Evolutionary conservation across 805 yeast species (phyloP), one percentile per base, ranked within the genome.

Genomic region (Candida lessepsii): DNA sequence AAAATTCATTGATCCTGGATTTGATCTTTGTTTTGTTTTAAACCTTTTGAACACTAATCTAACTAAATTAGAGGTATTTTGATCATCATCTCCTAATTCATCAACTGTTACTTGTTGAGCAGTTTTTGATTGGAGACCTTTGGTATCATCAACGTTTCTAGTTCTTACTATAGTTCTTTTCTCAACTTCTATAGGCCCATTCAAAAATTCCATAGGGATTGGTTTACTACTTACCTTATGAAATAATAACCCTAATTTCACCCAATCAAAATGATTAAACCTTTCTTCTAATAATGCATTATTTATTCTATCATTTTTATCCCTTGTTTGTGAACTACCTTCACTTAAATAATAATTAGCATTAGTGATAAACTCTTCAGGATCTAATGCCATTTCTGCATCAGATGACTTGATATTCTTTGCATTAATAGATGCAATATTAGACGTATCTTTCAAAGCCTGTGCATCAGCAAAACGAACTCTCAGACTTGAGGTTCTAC

Each of bases 131-230:
- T 51, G 43, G 17, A 64, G 63, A 1, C 61, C 54, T n/a, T 61
- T 55, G 13, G 76, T 76, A 38, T 73, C 80, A 27, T 61, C 73
- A 4, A 62, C 53, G 23, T 68, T 48, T 33, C 71, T 40, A 51
- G 61, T 30, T 49, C 72, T 33, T 35, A 47, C 40, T 0, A 55
- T 53, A n/a, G 56, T 61, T 49, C 73, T 77, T 46, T 76, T 73
- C 47, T 82, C 83, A 2, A 81, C 66, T 13, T 75, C 78, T 29
- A 86, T 61, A 0, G 95, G 89, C 0, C 95, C 95, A 39, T 80
- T 63, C 45, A 87, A 58, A 53, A 83, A 86, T 46, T 81, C 85
- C 15, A 71, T 62, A 0, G 78, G 71, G 0, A 70, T 58, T 0
- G 84, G 71, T 36, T 71, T 68, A 3, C 54, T 54, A 41, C 83